Evolutionary conservation across 768 basidiomycete species (phyloP), one percentile per base, ranked within the genome.

Genomic region (Amanita polypyramis): DNA sequence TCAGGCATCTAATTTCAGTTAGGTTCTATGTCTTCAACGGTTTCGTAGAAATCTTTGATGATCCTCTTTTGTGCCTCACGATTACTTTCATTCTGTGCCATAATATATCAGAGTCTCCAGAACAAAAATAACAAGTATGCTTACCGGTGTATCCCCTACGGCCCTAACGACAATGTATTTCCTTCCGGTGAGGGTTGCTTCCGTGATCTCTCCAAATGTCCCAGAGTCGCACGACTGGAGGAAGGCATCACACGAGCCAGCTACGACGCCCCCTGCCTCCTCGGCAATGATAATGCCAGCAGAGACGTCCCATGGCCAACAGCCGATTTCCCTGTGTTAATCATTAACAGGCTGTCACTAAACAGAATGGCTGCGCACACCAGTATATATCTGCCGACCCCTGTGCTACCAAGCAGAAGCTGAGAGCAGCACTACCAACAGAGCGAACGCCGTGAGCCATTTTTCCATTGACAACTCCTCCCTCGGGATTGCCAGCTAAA

Each of bases 261-360:
- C 82, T 25, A 88, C 79, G 9, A 82, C 66, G 11, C 84, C 78
- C 4, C 95, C 95, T 0, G 94, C 87, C 61, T 95, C 95, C 52
- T 88, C 76, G 0, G 88, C 85, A 51, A 98, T 94, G 55, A 95
- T 82, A 10, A 88, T 80, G 0, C 93, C 95, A 2, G 95, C 92
- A 55, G 83, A 90, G 36, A 94, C 85, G 62, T 94, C 88, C 92
- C 90, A 94, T 11, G 85, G 79, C 71, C 72, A 75, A 53, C 74
- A 76, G 19, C 91, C 91, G 52, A 93, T 83, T 62, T 91, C 87
- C 84, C 85, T 85, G 51, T 30, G 30, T 34, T 15, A 38, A 7
- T 23, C 14, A 20, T 17, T 40, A 12, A 39, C 30, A 14, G 10
- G n/a, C 30, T 23, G n/a, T 15, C 7, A 37, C 34, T 23, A 15